Percentiles rank a stretch among this genome's conserved stretches.
These are phyloP conservation scores for Phellinidium pouzarii DNA, from an alignment of 1,284 basidiomycete genomes.

Conservation along the genomic window DNA sequence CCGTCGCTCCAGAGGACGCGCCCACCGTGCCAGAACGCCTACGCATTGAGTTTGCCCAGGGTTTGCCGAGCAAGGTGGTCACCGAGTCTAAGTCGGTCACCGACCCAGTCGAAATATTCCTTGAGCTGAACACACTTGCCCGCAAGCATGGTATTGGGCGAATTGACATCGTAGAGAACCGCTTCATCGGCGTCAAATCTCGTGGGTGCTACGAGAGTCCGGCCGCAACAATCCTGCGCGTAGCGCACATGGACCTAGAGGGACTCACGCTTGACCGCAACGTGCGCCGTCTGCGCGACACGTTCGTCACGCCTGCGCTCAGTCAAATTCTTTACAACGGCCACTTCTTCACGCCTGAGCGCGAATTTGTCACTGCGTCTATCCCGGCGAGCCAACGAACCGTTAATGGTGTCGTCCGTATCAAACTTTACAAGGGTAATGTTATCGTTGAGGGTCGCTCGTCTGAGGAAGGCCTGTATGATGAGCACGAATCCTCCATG, in stretches of 20 bases:
- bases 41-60: constrained; percentile 78
- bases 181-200: constrained; percentile 98
- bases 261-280: constrained; percentile 97
- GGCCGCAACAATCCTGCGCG: constrained; percentile 91
- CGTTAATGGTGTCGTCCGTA: constrained; percentile 87
- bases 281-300: constrained; percentile 90
- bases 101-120: constrained; percentile 95
- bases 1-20: constrained; percentile 77
- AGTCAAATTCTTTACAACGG: constrained; percentile 95
- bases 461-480: constrained; percentile 92
- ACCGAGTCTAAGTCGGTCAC: constrained; percentile 60
- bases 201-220: constrained; percentile 99
- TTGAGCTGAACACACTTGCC: constrained; percentile 85
- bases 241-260: constrained; percentile 94
- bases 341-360: constrained; percentile 95
- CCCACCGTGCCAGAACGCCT: constrained; percentile 79
- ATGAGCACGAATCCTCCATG: constrained; percentile 97
- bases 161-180: constrained; percentile 98
- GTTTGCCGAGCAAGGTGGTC: constrained; percentile 79
- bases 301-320: constrained; percentile 89
- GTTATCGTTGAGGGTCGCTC: constrained; percentile 89
- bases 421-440: constrained; percentile 96
- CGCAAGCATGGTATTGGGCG: constrained; percentile 94
- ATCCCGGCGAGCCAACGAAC: constrained; percentile 93
- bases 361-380: constrained; percentile 87